phyloP scores from a whole-genome alignment of 306 rosid species.

The Trifolium subterraneum region DNA sequence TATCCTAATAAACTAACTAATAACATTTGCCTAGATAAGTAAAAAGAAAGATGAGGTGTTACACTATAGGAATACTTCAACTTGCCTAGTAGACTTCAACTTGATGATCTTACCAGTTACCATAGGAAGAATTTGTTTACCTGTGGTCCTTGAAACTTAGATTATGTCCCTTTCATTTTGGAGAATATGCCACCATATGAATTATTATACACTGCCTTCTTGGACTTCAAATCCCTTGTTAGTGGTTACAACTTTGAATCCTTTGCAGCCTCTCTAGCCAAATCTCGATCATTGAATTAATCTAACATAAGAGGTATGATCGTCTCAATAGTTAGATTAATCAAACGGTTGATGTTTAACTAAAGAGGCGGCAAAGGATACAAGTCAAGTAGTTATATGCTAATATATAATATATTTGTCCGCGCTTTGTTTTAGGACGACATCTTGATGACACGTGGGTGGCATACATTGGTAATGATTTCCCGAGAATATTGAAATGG shows the following conservation, averaged over 20 bases:
- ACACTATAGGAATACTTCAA: no score
- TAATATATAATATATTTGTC: constrained; percentile 1
- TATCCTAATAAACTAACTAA: no score
- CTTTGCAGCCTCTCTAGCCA: not conserved
- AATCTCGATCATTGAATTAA: not conserved
- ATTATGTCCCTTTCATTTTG: not conserved
- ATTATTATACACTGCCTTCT: constrained; percentile 2
- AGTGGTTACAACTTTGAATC: not conserved
- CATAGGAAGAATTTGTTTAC: not conserved
- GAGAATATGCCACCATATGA: not conserved
- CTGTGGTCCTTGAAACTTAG: not conserved
- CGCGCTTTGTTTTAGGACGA: constrained; percentile 61
- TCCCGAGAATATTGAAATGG: constrained; percentile 65
- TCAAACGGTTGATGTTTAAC: not conserved
- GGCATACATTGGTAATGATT: constrained; percentile 69
- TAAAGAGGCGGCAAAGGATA: not conserved
- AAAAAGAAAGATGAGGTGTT: no score
- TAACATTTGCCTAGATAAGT: no score
- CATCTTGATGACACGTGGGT: constrained; percentile 97
- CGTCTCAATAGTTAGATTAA: not conserved
- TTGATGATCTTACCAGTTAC: not conserved
- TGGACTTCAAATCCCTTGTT: not conserved
- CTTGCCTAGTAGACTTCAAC: constrained; percentile 25
- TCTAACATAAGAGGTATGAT: not conserved
- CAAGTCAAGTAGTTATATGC: not conserved